Conservation (phyloP, 495 filamentous ascomycete species). For the Chaetomidium leptoderma region DNA sequence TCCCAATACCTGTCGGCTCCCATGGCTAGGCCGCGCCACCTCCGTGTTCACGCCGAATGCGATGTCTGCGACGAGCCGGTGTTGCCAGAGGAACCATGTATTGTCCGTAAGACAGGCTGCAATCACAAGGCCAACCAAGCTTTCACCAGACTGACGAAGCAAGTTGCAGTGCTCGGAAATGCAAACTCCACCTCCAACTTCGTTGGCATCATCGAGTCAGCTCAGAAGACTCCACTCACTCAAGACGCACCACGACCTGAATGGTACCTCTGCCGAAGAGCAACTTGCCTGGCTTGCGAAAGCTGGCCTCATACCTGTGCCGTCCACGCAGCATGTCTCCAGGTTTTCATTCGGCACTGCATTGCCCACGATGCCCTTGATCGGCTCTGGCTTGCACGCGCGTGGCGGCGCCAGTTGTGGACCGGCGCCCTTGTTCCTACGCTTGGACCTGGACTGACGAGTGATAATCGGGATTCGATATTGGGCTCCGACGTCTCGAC, state of each 20-base stretch:
- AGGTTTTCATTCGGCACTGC: background rate
- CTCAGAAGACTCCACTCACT: background rate
- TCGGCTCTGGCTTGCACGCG: background rate
- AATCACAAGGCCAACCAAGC: no score
- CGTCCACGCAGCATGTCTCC: no score
- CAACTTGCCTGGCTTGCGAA: background rate
- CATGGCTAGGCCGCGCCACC: no score
- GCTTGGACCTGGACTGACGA: no score
- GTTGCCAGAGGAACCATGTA: no score
- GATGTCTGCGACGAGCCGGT: no score
- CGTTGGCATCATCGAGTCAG: background rate
- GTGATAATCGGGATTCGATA: no score
- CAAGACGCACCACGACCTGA: background rate
- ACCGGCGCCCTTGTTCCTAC: background rate
- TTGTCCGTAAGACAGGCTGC: no score
- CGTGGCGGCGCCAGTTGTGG: background rate
- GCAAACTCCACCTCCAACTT: background rate
- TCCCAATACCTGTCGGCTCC: no score
- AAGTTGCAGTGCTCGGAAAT: background rate
- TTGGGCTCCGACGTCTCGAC: background rate
- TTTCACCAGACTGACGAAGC: no score
- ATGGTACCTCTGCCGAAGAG: background rate
- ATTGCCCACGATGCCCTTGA: background rate
- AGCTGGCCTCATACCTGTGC: no score
- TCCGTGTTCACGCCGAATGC: no score